Evolutionary conservation across 192 early-diverging fungal genomes (phyloP), one percentile per base, ranked within the genome.

Genomic region (Podila horticola): DNA sequence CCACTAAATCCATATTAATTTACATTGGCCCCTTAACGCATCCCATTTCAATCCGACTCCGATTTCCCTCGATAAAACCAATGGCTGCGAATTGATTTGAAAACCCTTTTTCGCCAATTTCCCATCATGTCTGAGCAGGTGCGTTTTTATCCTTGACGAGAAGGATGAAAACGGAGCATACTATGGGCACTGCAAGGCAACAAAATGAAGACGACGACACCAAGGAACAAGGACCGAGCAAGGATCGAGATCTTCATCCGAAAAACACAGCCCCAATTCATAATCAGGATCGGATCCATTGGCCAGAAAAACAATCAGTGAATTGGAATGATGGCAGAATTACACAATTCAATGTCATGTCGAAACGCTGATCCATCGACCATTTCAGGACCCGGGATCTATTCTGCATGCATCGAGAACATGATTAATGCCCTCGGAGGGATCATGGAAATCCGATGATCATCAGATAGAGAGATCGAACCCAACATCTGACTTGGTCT

Each of bases 61-160:
- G 20, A n/a, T 55, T 55, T 55, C n/a, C 41, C 41, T 45, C 41
- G 41, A 45, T 45, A 63, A 63, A 63, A 61, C 26, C 30, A 33
- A n/a, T 34, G 9, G 34, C 17, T 10, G 33, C 6, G 62, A 34
- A 63, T 63, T 63, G 52, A 55, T 65, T 79, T 79, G 75, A 79
- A 79, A 71, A 79, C 71, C 75, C 75, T 79, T 79, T 79, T 79
- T 79, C 66, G 70, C 75, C 75, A 79, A 79, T 64, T 79, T 79
- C 75, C 75, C 75, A 79, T 79, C 75, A 79, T 79, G 75, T 79
- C 75, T 79, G 75, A 79, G 75, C 75, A 79, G 75, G 75, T 79
- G 75, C 70, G 75, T 79, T 60, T 62, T 12, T 33, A 31, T 12
- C 29, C 28, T 29, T 45, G n/a, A 9, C 45, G 22, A 59, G 50